A percentile compares a stretch with the other conserved stretches of the same genome.
phyloP scores from a whole-genome alignment of 345 rosid genomes.

The Isatis tinctoria region DNA sequence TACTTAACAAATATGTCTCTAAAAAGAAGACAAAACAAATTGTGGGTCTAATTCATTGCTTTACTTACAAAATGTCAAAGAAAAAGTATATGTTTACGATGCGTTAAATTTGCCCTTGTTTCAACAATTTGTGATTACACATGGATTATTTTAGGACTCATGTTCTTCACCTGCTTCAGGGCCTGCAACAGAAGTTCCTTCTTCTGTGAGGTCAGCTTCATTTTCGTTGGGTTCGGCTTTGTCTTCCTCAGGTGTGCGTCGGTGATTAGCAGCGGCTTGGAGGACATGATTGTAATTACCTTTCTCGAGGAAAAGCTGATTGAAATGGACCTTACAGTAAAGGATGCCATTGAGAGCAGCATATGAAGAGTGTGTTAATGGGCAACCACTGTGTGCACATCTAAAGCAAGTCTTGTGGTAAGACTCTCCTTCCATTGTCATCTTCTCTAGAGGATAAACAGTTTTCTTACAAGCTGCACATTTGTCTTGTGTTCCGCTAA shows the following conservation, averaged over 20 bases:
- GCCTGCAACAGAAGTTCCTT: conserved; percentile 13
- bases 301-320: conserved; percentile 90
- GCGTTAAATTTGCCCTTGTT: neutral
- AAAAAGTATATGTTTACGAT: neutral
- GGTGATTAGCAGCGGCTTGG: conserved; percentile 44
- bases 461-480: conserved; percentile 82
- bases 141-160: neutral
- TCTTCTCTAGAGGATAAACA: conserved; percentile 83
- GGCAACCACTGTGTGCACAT: conserved; percentile 85
- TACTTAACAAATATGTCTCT: neutral
- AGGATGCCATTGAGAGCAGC: conserved; percentile 87
- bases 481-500: conserved; percentile 91
- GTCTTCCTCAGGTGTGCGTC: conserved; percentile 37
- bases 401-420: conserved; percentile 92
- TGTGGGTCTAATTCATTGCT: neutral
- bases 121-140: neutral
- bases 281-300: conserved; percentile 74
- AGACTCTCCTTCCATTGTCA: conserved; percentile 83
- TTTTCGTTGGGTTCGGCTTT: conserved; percentile 3
- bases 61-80: neutral
- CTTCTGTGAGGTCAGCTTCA: conserved; percentile 5
- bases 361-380: conserved; percentile 82
- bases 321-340: conserved; percentile 90
- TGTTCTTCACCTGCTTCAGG: conserved; percentile 11
- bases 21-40: neutral